Evolutionary conservation across 108 stramenopile genomes (phyloP), one percentile per base, ranked within the genome.

Genomic region (Epipyxis sp.): DNA sequence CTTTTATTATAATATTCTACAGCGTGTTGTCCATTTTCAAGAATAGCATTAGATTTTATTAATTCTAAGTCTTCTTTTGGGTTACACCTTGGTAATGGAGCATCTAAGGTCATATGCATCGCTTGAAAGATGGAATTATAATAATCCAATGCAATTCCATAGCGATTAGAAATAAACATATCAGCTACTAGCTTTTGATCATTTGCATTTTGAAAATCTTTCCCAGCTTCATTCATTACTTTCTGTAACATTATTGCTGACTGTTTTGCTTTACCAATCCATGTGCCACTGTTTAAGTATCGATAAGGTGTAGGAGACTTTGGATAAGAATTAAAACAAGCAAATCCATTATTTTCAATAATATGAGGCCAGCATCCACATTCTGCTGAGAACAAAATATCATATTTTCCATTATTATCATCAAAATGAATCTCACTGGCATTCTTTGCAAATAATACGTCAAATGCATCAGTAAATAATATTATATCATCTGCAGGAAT

Each of bases 291-390:
- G 45, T 81, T 81, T 1, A 81, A 58, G 59, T 81, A 81, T 30
- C 59, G 59, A 72, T 81, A 81, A 20, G 76, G 76, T 25, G 80
- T 77, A 10, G 76, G 76, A n/a, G 54, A 59, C 3, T 29, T 25
- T 1, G 80, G 80, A 59, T 81, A 81, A 20, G 57, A 37, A 32
- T 76, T 10, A 29, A 71, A 42, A 39, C 80, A 81, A n/a, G 45
- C 44, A n/a, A n/a, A n/a, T 20, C 35, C 1, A 27, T 69, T 76
- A 20, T 67, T 41, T 25, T 81, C 80, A 10, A 69, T 81, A 40
- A 81, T 59, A n/a, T 81, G 80, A 41, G 80, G 80, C 80, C 80
- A 81, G 71, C 80, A 81, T 16, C 80, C 80, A 58, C 80, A 69
- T 34, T 77, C 76, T n/a, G 3, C 76, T 2, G 76, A n/a, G 29